Conservation (phyloP, 1,284 basidiomycete species). For the Trametes hirsuta region DNA sequence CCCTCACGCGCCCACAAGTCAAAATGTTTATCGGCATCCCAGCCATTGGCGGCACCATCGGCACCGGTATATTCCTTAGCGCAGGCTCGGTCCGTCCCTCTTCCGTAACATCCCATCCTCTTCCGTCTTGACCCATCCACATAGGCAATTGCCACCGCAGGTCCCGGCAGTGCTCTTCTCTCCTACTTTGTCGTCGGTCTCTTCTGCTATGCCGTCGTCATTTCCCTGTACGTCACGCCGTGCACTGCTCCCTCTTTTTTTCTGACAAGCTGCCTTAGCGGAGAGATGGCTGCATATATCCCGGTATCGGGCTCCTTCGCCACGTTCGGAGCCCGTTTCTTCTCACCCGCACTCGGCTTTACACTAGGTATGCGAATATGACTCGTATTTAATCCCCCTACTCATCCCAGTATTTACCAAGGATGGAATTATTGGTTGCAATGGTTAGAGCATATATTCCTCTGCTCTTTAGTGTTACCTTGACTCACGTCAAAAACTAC, state of each 20-base stretch:
- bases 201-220: slow-evolving; percentile 59
- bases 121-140: background rate
- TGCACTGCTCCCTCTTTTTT: background rate
- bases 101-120: background rate
- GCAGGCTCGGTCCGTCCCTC: slow-evolving; percentile 42
- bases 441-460: slow-evolving; percentile 39
- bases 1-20: background rate
- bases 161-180: slow-evolving; percentile 52
- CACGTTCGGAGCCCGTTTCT: slow-evolving; percentile 43
- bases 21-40: background rate
- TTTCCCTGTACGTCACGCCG: slow-evolving; percentile 43
- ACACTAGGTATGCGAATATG: slow-evolving; percentile 29
- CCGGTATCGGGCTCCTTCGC: slow-evolving; percentile 59
- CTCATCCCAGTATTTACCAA: slow-evolving; percentile 18
- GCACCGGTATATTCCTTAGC: slow-evolving; percentile 58
- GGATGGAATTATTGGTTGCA: slow-evolving; percentile 61
- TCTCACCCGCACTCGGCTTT: slow-evolving; percentile 35
- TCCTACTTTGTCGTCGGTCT: slow-evolving; percentile 53
- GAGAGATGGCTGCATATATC: slow-evolving; percentile 56
- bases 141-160: slow-evolving; percentile 46
- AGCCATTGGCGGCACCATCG: slow-evolving; percentile 53
- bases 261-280: slow-evolving; percentile 41
- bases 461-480: background rate
- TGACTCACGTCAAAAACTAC: slow-evolving; percentile 2
- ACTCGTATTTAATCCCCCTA: background rate